A percentile compares a stretch with the other conserved stretches of the same genome.
phyloP scores from a whole-genome alignment of 768 basidiomycete genomes.

The Mycena epipterygia region DNA sequence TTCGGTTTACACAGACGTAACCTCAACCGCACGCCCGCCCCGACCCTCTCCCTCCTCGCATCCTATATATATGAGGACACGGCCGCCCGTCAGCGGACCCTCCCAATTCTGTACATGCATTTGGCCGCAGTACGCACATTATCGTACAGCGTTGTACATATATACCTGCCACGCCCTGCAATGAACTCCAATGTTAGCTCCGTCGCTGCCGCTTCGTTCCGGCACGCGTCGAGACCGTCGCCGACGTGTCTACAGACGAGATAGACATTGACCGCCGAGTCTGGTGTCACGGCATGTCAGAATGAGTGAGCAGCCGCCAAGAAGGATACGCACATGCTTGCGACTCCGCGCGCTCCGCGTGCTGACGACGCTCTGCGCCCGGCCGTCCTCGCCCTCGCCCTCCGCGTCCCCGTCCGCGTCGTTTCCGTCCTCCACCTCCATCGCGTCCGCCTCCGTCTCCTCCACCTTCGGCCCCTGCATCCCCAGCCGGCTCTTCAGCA shows the following conservation, averaged over 20 bases:
- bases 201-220: slow-evolving; percentile 73
- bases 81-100: too few relatives aligned
- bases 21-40: background rate
- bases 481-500: slow-evolving; percentile 73
- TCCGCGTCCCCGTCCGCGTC: slow-evolving; percentile 51
- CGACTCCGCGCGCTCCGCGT: slow-evolving; percentile 67
- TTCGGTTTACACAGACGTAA: slow-evolving; percentile 71
- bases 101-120: background rate
- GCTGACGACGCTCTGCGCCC: slow-evolving; percentile 78
- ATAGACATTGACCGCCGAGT: slow-evolving; percentile 77
- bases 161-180: background rate
- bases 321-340: slow-evolving; percentile 66
- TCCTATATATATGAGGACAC: background rate
- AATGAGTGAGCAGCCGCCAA: background rate
- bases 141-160: background rate
- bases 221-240: slow-evolving; percentile 62
- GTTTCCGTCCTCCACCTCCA: slow-evolving; percentile 65
- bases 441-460: slow-evolving; percentile 54
- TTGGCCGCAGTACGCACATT: too few relatives aligned
- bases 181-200: slow-evolving; percentile 44
- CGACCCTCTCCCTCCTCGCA: background rate
- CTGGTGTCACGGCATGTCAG: slow-evolving; percentile 47
- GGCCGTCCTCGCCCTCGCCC: slow-evolving; percentile 60
- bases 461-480: slow-evolving; percentile 54
- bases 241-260: slow-evolving; percentile 81